These are phyloP conservation scores for Solanum pennellii DNA, from an alignment of 257 asterid genomes.

Conservation along the genomic window DNA sequence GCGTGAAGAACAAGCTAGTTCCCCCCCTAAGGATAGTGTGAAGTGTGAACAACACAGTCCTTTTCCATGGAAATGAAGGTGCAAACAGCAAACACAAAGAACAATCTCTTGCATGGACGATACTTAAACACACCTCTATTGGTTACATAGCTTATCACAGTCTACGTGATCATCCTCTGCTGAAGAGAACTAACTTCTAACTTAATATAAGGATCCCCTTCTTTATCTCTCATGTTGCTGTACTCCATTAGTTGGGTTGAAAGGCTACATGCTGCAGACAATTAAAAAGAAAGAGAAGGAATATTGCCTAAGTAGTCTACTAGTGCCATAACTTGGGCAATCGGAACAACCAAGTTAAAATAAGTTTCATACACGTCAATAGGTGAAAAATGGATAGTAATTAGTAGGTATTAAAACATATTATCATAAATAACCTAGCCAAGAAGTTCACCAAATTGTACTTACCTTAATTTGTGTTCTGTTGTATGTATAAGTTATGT, in stretches of 20 bases:
- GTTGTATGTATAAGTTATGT: conserved; percentile 79
- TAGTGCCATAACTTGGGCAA: background rate
- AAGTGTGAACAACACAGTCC: background rate
- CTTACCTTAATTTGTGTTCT: conserved; percentile 85
- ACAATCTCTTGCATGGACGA: background rate
- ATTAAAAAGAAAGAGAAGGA: background rate
- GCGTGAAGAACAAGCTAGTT: background rate
- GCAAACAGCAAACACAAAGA: background rate
- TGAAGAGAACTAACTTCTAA: background rate
- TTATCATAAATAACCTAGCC: background rate
- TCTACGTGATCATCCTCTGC: background rate
- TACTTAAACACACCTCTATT: background rate
- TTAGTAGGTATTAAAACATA: background rate
- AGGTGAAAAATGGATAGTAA: background rate
- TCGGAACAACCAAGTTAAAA: background rate
- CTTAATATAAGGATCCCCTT: background rate
- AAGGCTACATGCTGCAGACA: conserved; percentile 55
- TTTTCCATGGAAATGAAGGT: background rate
- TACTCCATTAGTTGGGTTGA: conserved; percentile 24
- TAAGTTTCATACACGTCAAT: background rate
- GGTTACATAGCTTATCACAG: background rate
- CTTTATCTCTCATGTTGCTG: background rate
- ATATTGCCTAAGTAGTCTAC: background rate
- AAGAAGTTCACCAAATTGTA: background rate
- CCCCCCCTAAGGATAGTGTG: background rate